A percentile compares a stretch with the other conserved stretches of the same genome.
phyloP scores from a whole-genome alignment of 208 protist genomes.

The Blechomonas ayalai region DNA sequence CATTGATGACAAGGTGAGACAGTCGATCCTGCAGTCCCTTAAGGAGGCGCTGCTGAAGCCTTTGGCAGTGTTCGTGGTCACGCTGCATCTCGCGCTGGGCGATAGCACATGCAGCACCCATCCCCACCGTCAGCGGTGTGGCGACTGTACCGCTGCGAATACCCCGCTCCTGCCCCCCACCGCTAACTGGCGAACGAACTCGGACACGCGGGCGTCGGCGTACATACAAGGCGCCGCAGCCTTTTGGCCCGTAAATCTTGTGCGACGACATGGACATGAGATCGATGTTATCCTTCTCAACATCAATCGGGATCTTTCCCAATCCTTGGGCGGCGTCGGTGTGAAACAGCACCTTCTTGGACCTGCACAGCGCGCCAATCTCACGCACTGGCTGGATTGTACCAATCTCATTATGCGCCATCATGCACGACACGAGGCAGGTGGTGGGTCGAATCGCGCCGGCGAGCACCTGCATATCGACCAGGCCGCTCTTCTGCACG shows the following conservation, averaged over 20 bases:
- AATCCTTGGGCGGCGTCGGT: constrained; percentile 96
- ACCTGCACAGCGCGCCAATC: constrained; percentile 95
- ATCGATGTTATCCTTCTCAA: constrained; percentile 96
- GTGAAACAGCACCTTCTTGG: constrained; percentile 97
- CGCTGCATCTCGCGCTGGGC: constrained; percentile 92
- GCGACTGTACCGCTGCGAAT: constrained; percentile 94
- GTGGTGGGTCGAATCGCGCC: constrained; percentile 93
- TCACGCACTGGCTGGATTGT: constrained; percentile 96
- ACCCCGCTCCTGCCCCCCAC: constrained; percentile 98
- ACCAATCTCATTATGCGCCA: constrained; percentile 99
- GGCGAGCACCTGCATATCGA: constrained; percentile 92
- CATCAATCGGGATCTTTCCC: constrained; percentile 97
- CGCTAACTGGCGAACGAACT: constrained; percentile 95
- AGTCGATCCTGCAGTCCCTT: constrained; percentile 78
- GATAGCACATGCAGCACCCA: constrained; percentile 91
- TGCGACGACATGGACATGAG: constrained; percentile 97
- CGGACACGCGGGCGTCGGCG: constrained; percentile 94
- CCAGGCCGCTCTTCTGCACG: constrained; percentile 94
- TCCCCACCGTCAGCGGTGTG: constrained; percentile 89
- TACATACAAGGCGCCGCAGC: constrained; percentile 86
- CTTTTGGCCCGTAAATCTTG: constrained; percentile 98
- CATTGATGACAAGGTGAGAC: constrained; percentile 92
- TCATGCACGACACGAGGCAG: constrained; percentile 97
- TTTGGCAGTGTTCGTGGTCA: constrained; percentile 81
- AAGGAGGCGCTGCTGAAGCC: constrained; percentile 81